Conservation (phyloP, 371 early-diverging fungal genomes). For the Syncephalastrum racemosum region DNA sequence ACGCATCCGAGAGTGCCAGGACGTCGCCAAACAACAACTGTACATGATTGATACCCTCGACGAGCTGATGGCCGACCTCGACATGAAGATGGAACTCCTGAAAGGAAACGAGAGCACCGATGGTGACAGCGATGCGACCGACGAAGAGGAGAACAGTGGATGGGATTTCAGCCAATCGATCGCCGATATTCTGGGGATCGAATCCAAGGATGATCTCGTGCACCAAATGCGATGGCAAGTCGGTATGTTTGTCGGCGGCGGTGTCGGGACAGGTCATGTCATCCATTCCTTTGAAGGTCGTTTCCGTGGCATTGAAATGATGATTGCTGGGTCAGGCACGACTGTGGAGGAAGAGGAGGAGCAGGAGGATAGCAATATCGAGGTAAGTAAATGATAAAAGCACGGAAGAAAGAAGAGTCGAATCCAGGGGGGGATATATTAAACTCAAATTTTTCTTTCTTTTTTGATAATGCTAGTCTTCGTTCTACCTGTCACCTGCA, state of each 20-base stretch:
- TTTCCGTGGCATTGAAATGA: conserved; percentile 38
- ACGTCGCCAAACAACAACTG: conserved; percentile 22
- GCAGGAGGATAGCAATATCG: conserved; percentile 6
- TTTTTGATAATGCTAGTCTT: conserved; percentile 2
- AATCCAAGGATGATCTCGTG: conserved; percentile 35
- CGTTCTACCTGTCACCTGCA: conserved; percentile 10
- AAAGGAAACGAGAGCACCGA: conserved; percentile 5
- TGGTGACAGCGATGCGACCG: neutral
- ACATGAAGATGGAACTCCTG: conserved; percentile 22
- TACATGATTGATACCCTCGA: conserved; percentile 26
- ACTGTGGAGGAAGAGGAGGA: conserved; percentile 13
- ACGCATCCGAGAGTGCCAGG: conserved; percentile 23
- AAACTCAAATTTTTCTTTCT: neutral
- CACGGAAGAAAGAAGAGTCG: neutral
- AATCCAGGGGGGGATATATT: neutral
- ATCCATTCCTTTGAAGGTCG: conserved; percentile 36
- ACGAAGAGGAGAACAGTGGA: conserved; percentile 9
- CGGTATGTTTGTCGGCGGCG: conserved; percentile 47
- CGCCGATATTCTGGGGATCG: conserved; percentile 31
- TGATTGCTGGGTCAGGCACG: conserved; percentile 43
- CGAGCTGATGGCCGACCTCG: conserved; percentile 20
- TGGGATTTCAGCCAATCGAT: conserved; percentile 36
- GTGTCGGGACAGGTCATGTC: conserved; percentile 46
- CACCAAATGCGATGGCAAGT: conserved; percentile 46
- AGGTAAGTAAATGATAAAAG: conserved; percentile 5